Percentiles rank a stretch among this genome's conserved stretches.
These are phyloP conservation scores for Calamus simplicifolius DNA, from an alignment of 176 grass and related monocot genomes.

Conservation along the genomic window DNA sequence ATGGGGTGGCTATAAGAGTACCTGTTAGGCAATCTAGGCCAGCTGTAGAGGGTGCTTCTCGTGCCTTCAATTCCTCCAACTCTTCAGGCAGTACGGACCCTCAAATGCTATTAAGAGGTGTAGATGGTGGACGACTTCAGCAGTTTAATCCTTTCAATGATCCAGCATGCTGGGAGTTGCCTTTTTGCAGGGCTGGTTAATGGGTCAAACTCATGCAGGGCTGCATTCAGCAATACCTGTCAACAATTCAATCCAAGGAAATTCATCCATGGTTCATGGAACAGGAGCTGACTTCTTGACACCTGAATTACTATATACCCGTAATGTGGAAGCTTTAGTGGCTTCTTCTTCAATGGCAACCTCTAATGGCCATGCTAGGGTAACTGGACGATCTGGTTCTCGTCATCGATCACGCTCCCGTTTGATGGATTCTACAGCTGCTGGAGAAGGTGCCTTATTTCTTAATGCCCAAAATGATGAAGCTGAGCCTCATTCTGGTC, in stretches of 20 bases:
- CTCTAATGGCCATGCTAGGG: slow-evolving; percentile 31
- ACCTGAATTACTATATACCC: slow-evolving; percentile 22
- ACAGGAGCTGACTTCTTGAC: slow-evolving; percentile 24
- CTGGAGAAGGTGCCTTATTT: slow-evolving; percentile 41
- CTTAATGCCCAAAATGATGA: slow-evolving; percentile 53
- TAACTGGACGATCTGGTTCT: slow-evolving; percentile 22
- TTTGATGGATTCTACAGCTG: slow-evolving; percentile 27
- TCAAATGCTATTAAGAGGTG: slow-evolving; percentile 71
- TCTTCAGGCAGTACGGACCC: slow-evolving; percentile 45
- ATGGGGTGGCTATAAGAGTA: slow-evolving; percentile 15
- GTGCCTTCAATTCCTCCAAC: slow-evolving; percentile 24
- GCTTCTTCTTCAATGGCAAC: slow-evolving; percentile 37
- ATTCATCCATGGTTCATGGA: slow-evolving; percentile 14
- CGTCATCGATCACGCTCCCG: slow-evolving; percentile 23
- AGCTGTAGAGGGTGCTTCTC: slow-evolving; percentile 11
- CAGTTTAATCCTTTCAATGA: slow-evolving; percentile 51
- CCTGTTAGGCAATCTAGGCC: slow-evolving; percentile 24
- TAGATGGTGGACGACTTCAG: slow-evolving; percentile 47
- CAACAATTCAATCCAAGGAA: slow-evolving; percentile 28
- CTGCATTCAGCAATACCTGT: slow-evolving; percentile 25
- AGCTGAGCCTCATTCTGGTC: slow-evolving; percentile 47
- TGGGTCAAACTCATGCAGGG: slow-evolving; percentile 64
- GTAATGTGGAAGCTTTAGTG: slow-evolving; percentile 26
- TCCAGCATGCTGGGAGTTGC: slow-evolving; percentile 71
- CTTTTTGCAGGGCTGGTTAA: slow-evolving; percentile 80